A percentile compares a stretch with the other conserved stretches of the same genome.
These are phyloP conservation scores for Phialocephala sp. DNA, from an alignment of 2,329 filamentous ascomycete genomes.

Conservation along the genomic window DNA sequence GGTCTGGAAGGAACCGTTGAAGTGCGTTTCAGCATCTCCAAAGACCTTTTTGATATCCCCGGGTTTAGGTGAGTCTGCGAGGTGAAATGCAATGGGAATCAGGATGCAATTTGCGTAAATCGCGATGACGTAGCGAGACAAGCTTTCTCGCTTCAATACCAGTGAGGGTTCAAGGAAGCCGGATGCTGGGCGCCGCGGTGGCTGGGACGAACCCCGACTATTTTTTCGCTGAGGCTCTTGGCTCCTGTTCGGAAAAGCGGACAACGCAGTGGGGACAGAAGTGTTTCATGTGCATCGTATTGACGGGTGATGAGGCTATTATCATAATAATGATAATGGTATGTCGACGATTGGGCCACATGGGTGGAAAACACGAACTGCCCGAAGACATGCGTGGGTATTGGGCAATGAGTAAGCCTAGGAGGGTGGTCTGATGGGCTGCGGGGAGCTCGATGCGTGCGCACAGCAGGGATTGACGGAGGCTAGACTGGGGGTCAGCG, in stretches of 20 bases:
- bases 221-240: background rate
- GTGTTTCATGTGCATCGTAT: constrained; percentile 7
- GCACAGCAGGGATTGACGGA: background rate
- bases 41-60: background rate
- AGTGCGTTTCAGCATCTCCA: background rate
- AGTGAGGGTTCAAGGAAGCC: constrained; percentile 5
- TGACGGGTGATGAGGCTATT: constrained; percentile 1
- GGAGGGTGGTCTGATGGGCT: constrained; percentile 5
- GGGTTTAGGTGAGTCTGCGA: background rate
- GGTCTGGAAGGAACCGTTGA: background rate
- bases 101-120: constrained; percentile 4
- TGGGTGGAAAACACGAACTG: constrained; percentile 6
- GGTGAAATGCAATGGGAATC: background rate
- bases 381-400: background rate
- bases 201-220: background rate
- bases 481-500: background rate
- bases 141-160: background rate
- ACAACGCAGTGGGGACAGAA: background rate
- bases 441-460: constrained; percentile 7
- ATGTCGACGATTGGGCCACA: background rate
- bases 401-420: background rate
- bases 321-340: background rate
- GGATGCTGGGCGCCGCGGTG: background rate
- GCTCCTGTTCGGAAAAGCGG: constrained; percentile 1
- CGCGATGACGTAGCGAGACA: background rate